Evolutionary conservation across 306 rosid genomes (phyloP).

Genomic region (Lablab purpureus): DNA sequence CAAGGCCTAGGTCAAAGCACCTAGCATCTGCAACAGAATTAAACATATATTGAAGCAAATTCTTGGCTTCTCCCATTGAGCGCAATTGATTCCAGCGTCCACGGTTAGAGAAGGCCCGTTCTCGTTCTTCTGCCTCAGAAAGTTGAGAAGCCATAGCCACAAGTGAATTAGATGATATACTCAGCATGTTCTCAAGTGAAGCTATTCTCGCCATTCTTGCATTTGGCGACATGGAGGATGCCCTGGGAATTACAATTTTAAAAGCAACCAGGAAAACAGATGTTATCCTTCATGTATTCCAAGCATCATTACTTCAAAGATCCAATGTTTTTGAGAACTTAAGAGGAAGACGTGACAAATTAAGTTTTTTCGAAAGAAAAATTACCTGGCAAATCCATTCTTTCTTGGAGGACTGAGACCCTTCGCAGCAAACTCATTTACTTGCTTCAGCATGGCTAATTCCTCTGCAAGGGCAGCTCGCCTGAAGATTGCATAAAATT

Average conservation of each 20-base stretch:
- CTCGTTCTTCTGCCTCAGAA: constrained; percentile 99
- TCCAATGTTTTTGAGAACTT: constrained; percentile 23
- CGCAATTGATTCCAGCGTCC: constrained; percentile 99
- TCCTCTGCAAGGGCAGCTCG: constrained; percentile 99
- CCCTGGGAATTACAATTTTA: constrained; percentile 62
- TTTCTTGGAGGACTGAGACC: constrained; percentile 97
- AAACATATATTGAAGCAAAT: constrained; percentile 94
- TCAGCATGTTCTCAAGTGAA: constrained; percentile 94
- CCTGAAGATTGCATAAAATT: constrained; percentile 63
- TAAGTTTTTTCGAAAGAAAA: constrained; percentile 13
- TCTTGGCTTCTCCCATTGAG: constrained; percentile 98
- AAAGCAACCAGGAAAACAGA: constrained; percentile 43
- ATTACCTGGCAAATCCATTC: constrained; percentile 87
- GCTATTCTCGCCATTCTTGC: constrained; percentile 96
- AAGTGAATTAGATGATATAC: constrained; percentile 94
- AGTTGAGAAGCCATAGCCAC: constrained; percentile 99
- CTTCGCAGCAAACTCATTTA: constrained; percentile 86
- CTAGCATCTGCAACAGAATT: constrained; percentile 91
- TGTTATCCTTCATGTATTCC: constrained; percentile 37
- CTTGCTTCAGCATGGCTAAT: constrained; percentile 91
- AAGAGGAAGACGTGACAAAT: constrained; percentile 27
- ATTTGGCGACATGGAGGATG: constrained; percentile 93
- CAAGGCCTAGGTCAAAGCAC: constrained; percentile 50
- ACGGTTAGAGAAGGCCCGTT: constrained; percentile 90
- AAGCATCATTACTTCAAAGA: constrained; percentile 12